Base-by-base conservation (phyloP, 2,329 filamentous ascomycete species). In the Bipolaris cookei region DNA sequence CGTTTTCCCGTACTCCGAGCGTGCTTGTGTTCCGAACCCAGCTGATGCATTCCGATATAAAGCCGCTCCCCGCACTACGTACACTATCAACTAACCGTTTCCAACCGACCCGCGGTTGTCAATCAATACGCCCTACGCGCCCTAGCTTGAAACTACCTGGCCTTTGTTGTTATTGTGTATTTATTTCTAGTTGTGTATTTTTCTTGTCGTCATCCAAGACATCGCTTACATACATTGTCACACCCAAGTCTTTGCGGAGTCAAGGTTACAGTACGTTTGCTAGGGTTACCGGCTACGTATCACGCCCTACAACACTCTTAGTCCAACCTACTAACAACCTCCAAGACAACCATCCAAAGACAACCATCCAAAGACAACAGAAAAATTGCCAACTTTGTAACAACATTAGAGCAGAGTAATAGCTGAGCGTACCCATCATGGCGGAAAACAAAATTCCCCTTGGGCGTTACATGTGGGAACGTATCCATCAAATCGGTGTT, bases 381-480 rank as follows among this genome's bases (percentile, higher is more conserved):
- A 3, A 30, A 44, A 6, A 28, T 20, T 18, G 11, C 25, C n/a
- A 30, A 4, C 21, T 16, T 8, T 43, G 4, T n/a, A 42, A 47
- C 16, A n/a, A 37, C 6, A n/a, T 7, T 18, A 3, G 4, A 18
- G 42, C 23, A 13, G 5, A 44, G 49, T 7, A 48, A 54, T 18
- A 38, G 18, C 14, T 8, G 18, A 8, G 13, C 14, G 20, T 6
- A 45, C 20, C 30, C 44, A 37, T 23, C 45, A 58, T 58, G 55
- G 55, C 16, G 5, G 52, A 23, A 23, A 35, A 30, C 28, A 77
- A 76, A 32, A 75, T 79, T 32, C 71, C 76, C 1, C 75, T 80
- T 8, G 78, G 77, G 4, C 69, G 66, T 18, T 80, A 79, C 58
- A 73, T 80, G 62, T 80, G 77, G 77, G 70, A 75, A 42, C 72